These are phyloP conservation scores for Penicillium sp. DNA, from an alignment of 2,329 filamentous ascomycete genomes.

Conservation along the genomic window DNA sequence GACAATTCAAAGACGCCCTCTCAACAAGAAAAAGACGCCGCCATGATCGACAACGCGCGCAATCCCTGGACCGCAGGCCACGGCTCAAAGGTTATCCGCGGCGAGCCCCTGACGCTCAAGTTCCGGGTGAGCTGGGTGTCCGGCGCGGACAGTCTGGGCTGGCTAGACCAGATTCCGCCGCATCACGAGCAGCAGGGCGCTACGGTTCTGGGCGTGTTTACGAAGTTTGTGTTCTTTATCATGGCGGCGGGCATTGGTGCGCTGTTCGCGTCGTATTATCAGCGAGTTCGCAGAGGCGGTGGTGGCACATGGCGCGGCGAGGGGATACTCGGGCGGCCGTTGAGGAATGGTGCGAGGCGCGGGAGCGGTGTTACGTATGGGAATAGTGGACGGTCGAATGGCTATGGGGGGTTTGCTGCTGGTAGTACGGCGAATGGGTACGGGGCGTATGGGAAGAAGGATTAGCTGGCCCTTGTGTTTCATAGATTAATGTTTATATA, in stretches of 20 bases:
- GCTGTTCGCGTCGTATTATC: slow-evolving; percentile 34
- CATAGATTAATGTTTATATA: not conserved
- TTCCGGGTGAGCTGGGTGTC: slow-evolving; percentile 75
- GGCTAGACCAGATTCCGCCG: slow-evolving; percentile 26
- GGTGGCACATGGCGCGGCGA: slow-evolving; percentile 35
- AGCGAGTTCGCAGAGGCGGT: slow-evolving; percentile 25
- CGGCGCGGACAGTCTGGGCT: slow-evolving; percentile 35
- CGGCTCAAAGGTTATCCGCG: slow-evolving; percentile 71
- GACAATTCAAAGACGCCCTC: slow-evolving; percentile 12
- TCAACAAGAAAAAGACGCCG: slow-evolving; percentile 43
- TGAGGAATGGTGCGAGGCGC: slow-evolving; percentile 30
- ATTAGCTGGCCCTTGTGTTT: slow-evolving; percentile 25
- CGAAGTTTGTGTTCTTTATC: slow-evolving; percentile 31
- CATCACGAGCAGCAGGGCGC: not conserved
- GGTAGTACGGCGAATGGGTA: slow-evolving; percentile 30
- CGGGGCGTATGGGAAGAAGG: slow-evolving; percentile 41
- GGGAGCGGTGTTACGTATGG: slow-evolving; percentile 53
- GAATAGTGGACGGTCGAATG: slow-evolving; percentile 50
- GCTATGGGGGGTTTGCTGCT: slow-evolving; percentile 55
- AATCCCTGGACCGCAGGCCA: slow-evolving; percentile 45
- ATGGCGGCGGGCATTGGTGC: slow-evolving; percentile 34
- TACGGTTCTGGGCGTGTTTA: slow-evolving; percentile 22
- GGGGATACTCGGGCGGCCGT: slow-evolving; percentile 47
- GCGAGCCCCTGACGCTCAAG: slow-evolving; percentile 72
- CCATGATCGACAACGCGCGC: slow-evolving; percentile 39